Evolutionary conservation across 495 filamentous ascomycete genomes (phyloP).

Genomic region (Tricharina praecox): DNA sequence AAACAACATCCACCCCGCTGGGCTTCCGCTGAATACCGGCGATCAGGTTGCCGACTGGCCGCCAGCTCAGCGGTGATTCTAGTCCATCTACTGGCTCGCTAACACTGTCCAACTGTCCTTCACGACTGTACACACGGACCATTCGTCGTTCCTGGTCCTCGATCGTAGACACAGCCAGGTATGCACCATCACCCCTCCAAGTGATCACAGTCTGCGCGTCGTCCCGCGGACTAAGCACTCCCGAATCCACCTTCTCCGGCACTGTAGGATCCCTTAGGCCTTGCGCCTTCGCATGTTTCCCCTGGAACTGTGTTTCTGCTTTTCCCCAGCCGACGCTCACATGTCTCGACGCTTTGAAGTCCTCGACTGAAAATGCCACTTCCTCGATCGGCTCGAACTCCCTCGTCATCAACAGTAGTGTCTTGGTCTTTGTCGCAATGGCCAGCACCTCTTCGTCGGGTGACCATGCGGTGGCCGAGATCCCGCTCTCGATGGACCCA

Average conservation of each 20-base stretch:
- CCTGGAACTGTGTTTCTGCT: constrained; percentile 92
- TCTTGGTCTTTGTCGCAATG: constrained; percentile 60
- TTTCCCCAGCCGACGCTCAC: constrained; percentile 98
- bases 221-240: constrained; percentile 54
- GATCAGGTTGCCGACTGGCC: constrained; percentile 75
- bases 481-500: constrained; percentile 80
- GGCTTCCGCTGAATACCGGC: constrained; percentile 59
- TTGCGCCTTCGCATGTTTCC: constrained; percentile 65
- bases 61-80: constrained; percentile 76
- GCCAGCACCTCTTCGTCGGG: constrained; percentile 84
- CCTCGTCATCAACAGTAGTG: constrained; percentile 80
- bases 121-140: constrained; percentile 76
- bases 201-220: constrained; percentile 53
- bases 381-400: constrained; percentile 70
- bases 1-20: constrained; percentile 63
- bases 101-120: constrained; percentile 75
- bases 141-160: constrained; percentile 50
- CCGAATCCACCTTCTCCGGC: constrained; percentile 80
- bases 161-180: constrained; percentile 66
- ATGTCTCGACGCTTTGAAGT: constrained; percentile 78
- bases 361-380: constrained; percentile 50
- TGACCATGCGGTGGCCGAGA: constrained; percentile 80
- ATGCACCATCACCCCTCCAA: constrained; percentile 91
- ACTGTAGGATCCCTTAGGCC: constrained; percentile 74
- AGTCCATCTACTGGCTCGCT: constrained; percentile 86